Base-by-base conservation (phyloP, 106 monocot genomes). In the Dendrobium catenatum region DNA sequence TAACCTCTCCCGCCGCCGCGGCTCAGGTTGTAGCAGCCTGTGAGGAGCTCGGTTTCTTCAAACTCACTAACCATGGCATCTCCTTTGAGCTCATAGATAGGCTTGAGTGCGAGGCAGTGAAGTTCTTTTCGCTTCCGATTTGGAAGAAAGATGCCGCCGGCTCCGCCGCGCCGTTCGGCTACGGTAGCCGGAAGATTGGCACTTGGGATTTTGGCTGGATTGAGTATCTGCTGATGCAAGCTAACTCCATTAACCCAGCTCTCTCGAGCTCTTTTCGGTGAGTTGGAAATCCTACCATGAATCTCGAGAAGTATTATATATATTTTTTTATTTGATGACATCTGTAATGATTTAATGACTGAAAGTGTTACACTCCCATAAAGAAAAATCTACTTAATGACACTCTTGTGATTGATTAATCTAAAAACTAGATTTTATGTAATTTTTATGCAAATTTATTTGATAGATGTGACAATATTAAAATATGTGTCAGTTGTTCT, bases 151-250 rank as follows among this genome's bases (percentile, higher is more conserved):
- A 90, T n/a, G 78, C 26, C 18, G 74, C 74, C 74, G 74, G 74
- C 19, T 43, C 74, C 74, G 74, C 42, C n/a, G 19, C 20, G 20
- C 74, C 92, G 2, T 89, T 86, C n/a, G 94, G 96, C 7, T 97
- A 97, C 37, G 96, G 96, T 4, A 90, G 68, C 72, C 90, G 88
- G 83, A 82, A 27, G 66, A 97, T 97, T 10, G 96, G 96, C 2
- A 40, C 42, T 18, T 90, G 96, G 15, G 96, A 97, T 48, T 77
- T 89, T 22, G 96, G 96, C 0, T 94, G 94, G 96, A 80, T 97
- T 24, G 96, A 97, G 76, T 97, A 91, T 81, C 92, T 97, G 61
- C 90, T 97, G 51, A 72, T 94, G 42, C 78, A 89, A 9, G 59
- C 82, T 66, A 79, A 73, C 75, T 47, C 82, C 16, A 64, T 48